These are phyloP conservation scores for Kazachstania sp. DNA, from an alignment of 1,139 yeast species.

Conservation along the genomic window DNA sequence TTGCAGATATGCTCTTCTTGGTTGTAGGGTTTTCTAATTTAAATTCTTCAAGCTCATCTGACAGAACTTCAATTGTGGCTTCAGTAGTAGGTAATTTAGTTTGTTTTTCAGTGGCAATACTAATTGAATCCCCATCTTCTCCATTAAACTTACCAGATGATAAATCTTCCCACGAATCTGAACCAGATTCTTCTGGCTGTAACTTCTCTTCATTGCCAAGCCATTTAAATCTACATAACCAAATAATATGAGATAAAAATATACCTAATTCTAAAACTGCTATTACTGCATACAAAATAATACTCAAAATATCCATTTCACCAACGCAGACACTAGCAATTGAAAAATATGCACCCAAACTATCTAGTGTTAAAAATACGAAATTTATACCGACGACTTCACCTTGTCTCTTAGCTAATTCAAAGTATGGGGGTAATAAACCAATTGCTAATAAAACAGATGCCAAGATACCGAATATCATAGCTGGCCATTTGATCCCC, in stretches of 20 bases:
- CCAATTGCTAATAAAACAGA: slow-evolving; percentile 69
- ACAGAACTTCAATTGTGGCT: too few species aligned
- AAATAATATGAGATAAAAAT: slow-evolving; percentile 54
- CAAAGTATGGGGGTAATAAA: slow-evolving; percentile 79
- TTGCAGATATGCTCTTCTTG: too few species aligned
- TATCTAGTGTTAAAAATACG: slow-evolving; percentile 56
- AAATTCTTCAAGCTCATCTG: too few species aligned
- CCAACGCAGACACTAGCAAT: slow-evolving; percentile 50
- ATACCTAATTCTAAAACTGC: slow-evolving; percentile 71
- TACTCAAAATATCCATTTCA: slow-evolving; percentile 65
- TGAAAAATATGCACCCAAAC: slow-evolving; percentile 71
- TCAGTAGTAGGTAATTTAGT: too few species aligned
- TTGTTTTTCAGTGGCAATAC: too few species aligned
- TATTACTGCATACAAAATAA: slow-evolving; percentile 63
- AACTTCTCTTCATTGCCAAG: slow-evolving; percentile 20
- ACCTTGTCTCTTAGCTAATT: slow-evolving; percentile 67
- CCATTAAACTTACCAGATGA: background rate
- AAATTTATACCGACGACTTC: slow-evolving; percentile 73
- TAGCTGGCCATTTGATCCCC: slow-evolving; percentile 57
- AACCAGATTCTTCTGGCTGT: background rate
- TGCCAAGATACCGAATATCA: slow-evolving; percentile 71
- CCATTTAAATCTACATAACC: slow-evolving; percentile 52
- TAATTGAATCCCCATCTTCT: background rate
- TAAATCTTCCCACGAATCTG: background rate
- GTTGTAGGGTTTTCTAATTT: too few species aligned